A percentile compares a stretch with the other conserved stretches of the same genome.
phyloP scores from a whole-genome alignment of 352 stramenopile species.

The Phytophthora tubulina region DNA sequence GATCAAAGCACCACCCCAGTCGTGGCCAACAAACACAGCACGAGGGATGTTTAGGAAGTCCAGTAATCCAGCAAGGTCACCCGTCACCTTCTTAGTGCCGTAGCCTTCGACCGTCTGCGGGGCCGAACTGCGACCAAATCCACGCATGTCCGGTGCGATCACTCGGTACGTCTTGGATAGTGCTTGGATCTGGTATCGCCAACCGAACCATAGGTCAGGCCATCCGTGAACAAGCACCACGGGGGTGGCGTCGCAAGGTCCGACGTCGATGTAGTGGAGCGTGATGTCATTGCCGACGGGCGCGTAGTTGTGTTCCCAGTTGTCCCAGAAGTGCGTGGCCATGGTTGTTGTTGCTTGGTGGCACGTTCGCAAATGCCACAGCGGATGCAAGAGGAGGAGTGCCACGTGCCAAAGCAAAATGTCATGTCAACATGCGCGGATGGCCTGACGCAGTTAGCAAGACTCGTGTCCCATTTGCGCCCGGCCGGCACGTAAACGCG shows the following conservation, averaged over 20 bases:
- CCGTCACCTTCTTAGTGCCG: constrained; percentile 61
- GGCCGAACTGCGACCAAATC: constrained; percentile 65
- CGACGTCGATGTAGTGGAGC: constrained; percentile 73
- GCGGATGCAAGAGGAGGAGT: not conserved
- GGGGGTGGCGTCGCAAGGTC: constrained; percentile 54
- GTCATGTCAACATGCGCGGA: constrained; percentile 31
- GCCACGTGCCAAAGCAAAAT: not conserved
- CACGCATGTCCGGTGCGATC: constrained; percentile 63
- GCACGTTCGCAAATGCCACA: constrained; percentile 19
- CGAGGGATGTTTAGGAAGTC: constrained; percentile 70
- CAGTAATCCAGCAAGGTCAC: constrained; percentile 54
- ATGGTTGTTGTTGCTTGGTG: constrained; percentile 26
- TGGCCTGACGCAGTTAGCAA: constrained; percentile 15
- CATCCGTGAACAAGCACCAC: constrained; percentile 77
- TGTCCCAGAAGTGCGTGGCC: constrained; percentile 30
- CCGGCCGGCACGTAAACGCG: not conserved
- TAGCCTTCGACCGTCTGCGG: constrained; percentile 53
- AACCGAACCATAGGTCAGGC: constrained; percentile 80
- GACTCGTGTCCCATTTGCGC: not conserved
- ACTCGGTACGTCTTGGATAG: constrained; percentile 60
- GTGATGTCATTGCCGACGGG: constrained; percentile 44
- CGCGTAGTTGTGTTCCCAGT: constrained; percentile 38
- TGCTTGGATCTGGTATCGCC: constrained; percentile 70
- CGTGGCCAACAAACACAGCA: constrained; percentile 73
- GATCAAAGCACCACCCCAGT: constrained; percentile 67